These are phyloP conservation scores for Geotrichum bryndzae DNA, from an alignment of 1,139 yeast genomes.

Conservation along the genomic window DNA sequence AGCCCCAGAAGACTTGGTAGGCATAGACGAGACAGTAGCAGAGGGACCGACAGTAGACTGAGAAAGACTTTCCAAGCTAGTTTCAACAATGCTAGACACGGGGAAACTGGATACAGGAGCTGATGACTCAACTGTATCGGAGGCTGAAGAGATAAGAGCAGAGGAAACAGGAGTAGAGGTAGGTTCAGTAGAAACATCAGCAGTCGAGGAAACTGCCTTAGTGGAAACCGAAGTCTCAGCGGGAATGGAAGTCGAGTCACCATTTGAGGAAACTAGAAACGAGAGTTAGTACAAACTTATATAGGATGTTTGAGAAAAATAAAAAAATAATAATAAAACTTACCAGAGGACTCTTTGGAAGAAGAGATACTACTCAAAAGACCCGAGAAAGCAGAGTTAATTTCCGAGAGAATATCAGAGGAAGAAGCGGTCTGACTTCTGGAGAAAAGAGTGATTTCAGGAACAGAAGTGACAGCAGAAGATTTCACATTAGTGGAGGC, in stretches of 20 bases:
- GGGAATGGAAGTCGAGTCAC: not conserved
- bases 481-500: not conserved
- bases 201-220: conserved; percentile 11
- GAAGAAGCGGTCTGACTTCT: conserved; percentile 18
- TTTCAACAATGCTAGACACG: not conserved
- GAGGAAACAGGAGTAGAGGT: conserved; percentile 1
- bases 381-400: conserved; percentile 27
- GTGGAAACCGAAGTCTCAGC: not conserved
- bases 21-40: conserved; percentile 1
- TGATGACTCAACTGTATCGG: not conserved
- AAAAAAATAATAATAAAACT: not conserved
- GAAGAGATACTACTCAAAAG: conserved; percentile 7
- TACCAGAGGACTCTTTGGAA: not conserved
- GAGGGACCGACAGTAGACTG: not conserved
- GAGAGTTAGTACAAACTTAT: not conserved
- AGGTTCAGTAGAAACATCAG: conserved; percentile 23
- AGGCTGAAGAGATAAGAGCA: not conserved
- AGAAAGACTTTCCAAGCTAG: not conserved
- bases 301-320: not conserved
- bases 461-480: not conserved
- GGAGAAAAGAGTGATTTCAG: not conserved
- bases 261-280: not conserved
- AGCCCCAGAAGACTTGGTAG: conserved; percentile 4
- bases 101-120: not conserved
- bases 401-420: conserved; percentile 24